Percentiles rank a stretch among this genome's conserved stretches.
These are phyloP conservation scores for Lachancea mirantina DNA, from an alignment of 805 yeast genomes.

Conservation along the genomic window DNA sequence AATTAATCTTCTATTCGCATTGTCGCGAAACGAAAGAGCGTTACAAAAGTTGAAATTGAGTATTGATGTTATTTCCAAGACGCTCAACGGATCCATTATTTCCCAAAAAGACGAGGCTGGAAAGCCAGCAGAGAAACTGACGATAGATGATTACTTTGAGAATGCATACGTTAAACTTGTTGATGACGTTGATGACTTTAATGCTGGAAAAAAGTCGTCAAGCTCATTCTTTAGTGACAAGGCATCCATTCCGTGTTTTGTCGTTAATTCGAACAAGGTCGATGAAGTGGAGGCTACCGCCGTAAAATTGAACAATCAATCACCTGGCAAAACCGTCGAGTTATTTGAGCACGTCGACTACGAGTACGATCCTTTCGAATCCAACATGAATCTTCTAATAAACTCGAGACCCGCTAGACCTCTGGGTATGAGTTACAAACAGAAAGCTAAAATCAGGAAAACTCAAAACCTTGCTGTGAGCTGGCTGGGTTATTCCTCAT, in stretches of 20 bases:
- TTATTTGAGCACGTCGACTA: conserved; percentile 23
- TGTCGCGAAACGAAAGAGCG: conserved; percentile 34
- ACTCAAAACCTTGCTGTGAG: conserved; percentile 11
- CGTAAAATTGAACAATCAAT: conserved; percentile 3
- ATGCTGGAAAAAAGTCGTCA: conserved; percentile 1
- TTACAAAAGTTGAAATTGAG: conserved; percentile 25
- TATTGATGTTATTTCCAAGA: conserved; percentile 17
- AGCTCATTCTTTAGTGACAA: no score
- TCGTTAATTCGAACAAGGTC: conserved; percentile 4
- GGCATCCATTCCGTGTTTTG: conserved; percentile 4
- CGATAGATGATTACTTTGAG: conserved; percentile 13
- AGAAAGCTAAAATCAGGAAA: conserved; percentile 18
- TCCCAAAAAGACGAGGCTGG: not conserved
- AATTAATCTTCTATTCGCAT: conserved; percentile 45
- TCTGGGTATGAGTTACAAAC: conserved; percentile 19
- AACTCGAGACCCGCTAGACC: conserved; percentile 26
- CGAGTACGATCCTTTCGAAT: conserved; percentile 11
- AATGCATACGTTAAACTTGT: not conserved
- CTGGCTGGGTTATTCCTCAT: conserved; percentile 25
- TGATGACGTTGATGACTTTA: not conserved
- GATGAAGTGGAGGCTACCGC: conserved; percentile 9
- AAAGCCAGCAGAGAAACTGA: conserved; percentile 1
- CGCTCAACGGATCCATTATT: conserved; percentile 9
- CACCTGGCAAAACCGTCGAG: conserved; percentile 15
- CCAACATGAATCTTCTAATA: conserved; percentile 15